These are phyloP conservation scores for Zymoseptoria pseudotritici DNA, from an alignment of 2,329 filamentous ascomycete genomes.

Conservation along the genomic window DNA sequence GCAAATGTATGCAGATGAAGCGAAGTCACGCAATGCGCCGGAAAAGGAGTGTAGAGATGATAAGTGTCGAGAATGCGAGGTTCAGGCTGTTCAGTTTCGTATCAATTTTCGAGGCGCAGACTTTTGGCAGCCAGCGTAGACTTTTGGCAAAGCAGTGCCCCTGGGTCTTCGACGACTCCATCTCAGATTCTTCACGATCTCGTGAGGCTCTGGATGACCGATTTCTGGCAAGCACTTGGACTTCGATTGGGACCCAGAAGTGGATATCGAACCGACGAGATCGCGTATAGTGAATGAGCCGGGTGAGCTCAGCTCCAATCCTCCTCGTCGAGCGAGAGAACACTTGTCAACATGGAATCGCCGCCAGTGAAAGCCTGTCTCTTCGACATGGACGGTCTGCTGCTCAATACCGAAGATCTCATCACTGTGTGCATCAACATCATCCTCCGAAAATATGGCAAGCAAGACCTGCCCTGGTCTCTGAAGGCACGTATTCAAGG, in stretches of 20 bases:
- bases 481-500: constrained; percentile 80
- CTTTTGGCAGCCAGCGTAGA: background rate
- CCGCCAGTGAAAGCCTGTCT: constrained; percentile 76
- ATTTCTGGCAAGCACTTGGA: too few relatives aligned
- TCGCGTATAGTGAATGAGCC: too few relatives aligned
- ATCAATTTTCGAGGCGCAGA: background rate
- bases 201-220: too few relatives aligned
- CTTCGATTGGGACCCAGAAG: too few relatives aligned
- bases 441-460: constrained; percentile 65
- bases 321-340: background rate
- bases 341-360: background rate
- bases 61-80: background rate
- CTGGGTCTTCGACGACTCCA: too few relatives aligned
- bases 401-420: constrained; percentile 85
- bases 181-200: too few relatives aligned
- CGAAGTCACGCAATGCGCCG: background rate
- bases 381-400: constrained; percentile 94
- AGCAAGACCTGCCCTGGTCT: constrained; percentile 69
- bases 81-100: background rate
- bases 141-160: background rate
- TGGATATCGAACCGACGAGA: too few relatives aligned
- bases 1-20: constrained; percentile 1
- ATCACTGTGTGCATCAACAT: constrained; percentile 76
- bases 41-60: background rate
- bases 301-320: background rate